Evolutionary conservation across 805 yeast species (phyloP).

Genomic region (Saccharomycopsis sp.): DNA sequence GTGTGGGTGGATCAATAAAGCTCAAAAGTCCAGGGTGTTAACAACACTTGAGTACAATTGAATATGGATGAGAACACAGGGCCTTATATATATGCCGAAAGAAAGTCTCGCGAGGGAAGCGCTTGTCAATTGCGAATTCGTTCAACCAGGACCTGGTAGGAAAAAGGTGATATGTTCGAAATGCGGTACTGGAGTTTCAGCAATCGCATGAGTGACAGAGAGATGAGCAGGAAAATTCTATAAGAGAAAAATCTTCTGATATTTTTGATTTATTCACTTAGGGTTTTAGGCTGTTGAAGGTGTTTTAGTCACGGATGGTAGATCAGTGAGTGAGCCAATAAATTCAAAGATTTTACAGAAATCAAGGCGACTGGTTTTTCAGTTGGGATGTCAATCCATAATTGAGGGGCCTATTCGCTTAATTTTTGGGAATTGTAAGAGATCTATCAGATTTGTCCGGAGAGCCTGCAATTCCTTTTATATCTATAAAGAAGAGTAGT

Average conservation of each 20-base stretch:
- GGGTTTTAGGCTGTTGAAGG: background rate
- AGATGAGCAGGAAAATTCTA: no score
- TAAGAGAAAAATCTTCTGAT: background rate
- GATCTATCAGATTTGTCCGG: background rate
- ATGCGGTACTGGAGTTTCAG: background rate
- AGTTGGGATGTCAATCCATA: no score
- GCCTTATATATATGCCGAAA: background rate
- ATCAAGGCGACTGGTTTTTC: no score
- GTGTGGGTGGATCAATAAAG: background rate
- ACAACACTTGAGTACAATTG: background rate
- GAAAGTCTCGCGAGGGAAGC: background rate
- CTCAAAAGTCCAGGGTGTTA: background rate
- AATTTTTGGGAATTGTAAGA: no score
- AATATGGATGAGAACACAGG: background rate
- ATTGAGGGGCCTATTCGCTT: no score
- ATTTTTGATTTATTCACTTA: slow-evolving; percentile 3
- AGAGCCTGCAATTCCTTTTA: no score
- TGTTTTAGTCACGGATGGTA: no score
- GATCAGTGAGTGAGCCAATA: background rate
- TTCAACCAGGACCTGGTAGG: background rate
- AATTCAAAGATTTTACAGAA: background rate
- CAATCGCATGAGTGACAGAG: background rate
- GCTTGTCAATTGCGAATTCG: background rate
- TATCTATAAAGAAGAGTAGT: no score
- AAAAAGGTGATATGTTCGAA: background rate